Base-by-base conservation (phyloP, 1,139 yeast genomes). In the Sugiyamaella novakii region DNA sequence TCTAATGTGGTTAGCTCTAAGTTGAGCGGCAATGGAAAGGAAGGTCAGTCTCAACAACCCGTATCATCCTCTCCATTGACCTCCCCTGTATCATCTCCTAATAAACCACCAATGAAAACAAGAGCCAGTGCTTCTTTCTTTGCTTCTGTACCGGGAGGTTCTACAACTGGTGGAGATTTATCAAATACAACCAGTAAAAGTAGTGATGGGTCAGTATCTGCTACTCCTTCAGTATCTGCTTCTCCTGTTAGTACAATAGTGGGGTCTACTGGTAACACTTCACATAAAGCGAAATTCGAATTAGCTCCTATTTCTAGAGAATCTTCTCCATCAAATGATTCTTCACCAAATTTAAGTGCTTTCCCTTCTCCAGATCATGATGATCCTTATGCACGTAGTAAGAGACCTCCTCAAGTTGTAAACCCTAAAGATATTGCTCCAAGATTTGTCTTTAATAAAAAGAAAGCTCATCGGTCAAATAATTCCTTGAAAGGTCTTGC, bases 381-480 rank as follows among this genome's bases (percentile, higher is more conserved):
- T 19, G 70, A 66, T 46, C 71, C 70, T 3, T 68, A 68, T 51
- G 59, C 70, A 5, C 59, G 71, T 29, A 61, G 57, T 41, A 51
- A 59, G 28, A 56, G 71, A 11, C 62, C 65, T 1, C 68, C 68
- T 11, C 66, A 56, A 30, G 54, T 53, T 5, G 57, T 55, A 14
- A 59, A 60, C 31, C 54, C 58, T n/a, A 56, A 55, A 6, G 66
- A 67, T 19, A 64, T 68, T 29, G 66, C 69, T 3, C 68, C 71
- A 6, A 58, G 71, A 38, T 68, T 68, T 45, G 67, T 65, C 37
- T 69, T 69, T 50, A 59, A 62, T 33, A 62, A 59, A 45, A 54
- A 54, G 41, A 50, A 44, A 29, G 36, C 34, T n/a, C 46, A 39
- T 25, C 43, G 18, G 11, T 42, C 33, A 14, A 49, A 40, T 34